Evolutionary conservation across 495 filamentous ascomycete species (phyloP).

Genomic region (Venustampulla echinocandica): DNA sequence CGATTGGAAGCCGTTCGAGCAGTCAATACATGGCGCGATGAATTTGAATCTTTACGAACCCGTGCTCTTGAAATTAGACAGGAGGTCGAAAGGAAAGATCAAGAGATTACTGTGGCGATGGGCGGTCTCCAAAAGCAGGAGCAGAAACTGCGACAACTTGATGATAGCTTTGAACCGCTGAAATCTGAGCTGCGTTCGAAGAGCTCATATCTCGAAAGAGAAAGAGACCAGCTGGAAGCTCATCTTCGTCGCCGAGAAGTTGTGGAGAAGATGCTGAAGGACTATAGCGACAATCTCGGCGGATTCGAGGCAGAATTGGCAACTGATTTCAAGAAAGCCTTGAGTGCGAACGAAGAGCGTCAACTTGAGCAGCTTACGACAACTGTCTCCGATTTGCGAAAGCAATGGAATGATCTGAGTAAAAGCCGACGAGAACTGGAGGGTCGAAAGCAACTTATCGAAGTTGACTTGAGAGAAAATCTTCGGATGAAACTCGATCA

Average conservation of each 20-base stretch:
- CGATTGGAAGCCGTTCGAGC: slow-evolving; percentile 74
- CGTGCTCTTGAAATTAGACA: slow-evolving; percentile 50
- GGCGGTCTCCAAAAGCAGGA: slow-evolving; percentile 77
- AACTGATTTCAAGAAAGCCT: slow-evolving; percentile 85
- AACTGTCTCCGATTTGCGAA: slow-evolving; percentile 61
- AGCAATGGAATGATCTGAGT: slow-evolving; percentile 65
- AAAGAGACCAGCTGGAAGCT: slow-evolving; percentile 63
- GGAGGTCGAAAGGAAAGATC: slow-evolving; percentile 68
- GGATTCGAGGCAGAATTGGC: slow-evolving; percentile 70
- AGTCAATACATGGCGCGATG: slow-evolving; percentile 64
- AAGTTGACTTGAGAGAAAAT: slow-evolving; percentile 80
- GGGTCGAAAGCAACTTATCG: slow-evolving; percentile 63
- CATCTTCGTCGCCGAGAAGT: slow-evolving; percentile 60
- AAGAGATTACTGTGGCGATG: slow-evolving; percentile 74
- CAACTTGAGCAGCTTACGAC: slow-evolving; percentile 62
- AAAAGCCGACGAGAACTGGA: slow-evolving; percentile 70
- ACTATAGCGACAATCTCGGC: slow-evolving; percentile 61
- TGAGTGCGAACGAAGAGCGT: slow-evolving; percentile 73
- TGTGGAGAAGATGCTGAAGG: slow-evolving; percentile 66
- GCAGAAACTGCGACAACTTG: slow-evolving; percentile 66
- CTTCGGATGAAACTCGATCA: slow-evolving; percentile 79
- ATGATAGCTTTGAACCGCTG: slow-evolving; percentile 74
- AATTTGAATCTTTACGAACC: slow-evolving; percentile 49
- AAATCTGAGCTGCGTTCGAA: slow-evolving; percentile 64
- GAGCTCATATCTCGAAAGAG: slow-evolving; percentile 59